A percentile compares a stretch with the other conserved stretches of the same genome.
Conservation (phyloP, 2,329 filamentous ascomycete genomes). For the Dactylellina parvicollis region DNA sequence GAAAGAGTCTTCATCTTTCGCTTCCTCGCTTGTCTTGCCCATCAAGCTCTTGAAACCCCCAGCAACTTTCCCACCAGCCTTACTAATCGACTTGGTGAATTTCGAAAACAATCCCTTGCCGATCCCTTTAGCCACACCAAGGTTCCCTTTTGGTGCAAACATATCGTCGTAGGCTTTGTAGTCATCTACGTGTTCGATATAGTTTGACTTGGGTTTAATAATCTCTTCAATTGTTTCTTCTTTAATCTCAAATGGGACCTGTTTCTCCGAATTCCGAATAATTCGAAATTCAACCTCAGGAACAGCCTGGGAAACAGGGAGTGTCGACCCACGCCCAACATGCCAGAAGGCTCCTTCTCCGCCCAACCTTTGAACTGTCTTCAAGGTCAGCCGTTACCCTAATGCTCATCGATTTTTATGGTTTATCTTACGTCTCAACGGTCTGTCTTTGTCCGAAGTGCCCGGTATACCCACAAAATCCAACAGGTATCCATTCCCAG, state of each 20-base stretch:
- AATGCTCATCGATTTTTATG: neutral
- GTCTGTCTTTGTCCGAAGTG: neutral
- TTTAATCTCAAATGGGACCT: neutral
- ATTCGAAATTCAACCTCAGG: constrained; percentile 37
- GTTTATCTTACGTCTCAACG: constrained; percentile 36
- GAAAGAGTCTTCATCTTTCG: neutral
- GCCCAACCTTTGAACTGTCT: constrained; percentile 30
- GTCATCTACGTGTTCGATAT: constrained; percentile 21
- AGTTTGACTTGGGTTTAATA: neutral
- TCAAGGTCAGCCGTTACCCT: neutral
- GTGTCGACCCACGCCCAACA: constrained; percentile 3
- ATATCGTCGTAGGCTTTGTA: constrained; percentile 27
- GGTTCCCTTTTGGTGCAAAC: constrained; percentile 5
- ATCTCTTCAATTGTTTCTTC: constrained; percentile 6
- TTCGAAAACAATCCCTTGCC: constrained; percentile 13
- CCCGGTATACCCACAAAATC: constrained; percentile 18
- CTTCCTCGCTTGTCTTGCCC: constrained; percentile 1
- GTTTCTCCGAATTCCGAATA: neutral
- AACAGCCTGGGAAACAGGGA: constrained; percentile 10
- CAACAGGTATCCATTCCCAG: constrained; percentile 19
- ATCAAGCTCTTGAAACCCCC: constrained; percentile 7
- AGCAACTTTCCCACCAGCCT: constrained; percentile 11
- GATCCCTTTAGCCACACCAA: neutral
- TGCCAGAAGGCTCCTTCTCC: constrained; percentile 24
- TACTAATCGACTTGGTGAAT: constrained; percentile 4